Conservation (phyloP, 2,329 filamentous ascomycete species). For the Cryphonectria naterciae region DNA sequence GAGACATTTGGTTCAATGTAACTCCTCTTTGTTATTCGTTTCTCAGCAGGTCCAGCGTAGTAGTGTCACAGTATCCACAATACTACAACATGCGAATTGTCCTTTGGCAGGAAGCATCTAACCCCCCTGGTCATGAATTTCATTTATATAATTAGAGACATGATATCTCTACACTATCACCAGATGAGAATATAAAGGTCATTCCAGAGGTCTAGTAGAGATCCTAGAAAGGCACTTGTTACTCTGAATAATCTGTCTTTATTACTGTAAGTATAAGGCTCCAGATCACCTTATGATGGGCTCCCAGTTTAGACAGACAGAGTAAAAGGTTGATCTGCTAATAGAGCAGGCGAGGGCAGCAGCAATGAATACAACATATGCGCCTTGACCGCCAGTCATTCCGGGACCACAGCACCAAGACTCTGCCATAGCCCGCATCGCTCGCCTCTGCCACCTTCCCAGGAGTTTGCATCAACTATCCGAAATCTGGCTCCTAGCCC, state of each 20-base stretch:
- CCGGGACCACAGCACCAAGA: slow-evolving; percentile 18
- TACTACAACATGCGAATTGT: too few species aligned
- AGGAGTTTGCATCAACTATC: slow-evolving; percentile 45
- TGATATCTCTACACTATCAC: too few species aligned
- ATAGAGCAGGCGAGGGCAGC: neutral
- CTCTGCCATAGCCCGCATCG: slow-evolving; percentile 47
- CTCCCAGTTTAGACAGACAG: neutral
- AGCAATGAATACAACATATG: neutral
- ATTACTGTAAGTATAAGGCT: neutral
- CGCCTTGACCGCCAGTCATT: neutral
- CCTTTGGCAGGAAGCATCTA: too few species aligned
- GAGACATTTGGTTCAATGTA: too few species aligned
- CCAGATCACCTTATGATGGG: neutral
- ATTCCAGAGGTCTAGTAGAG: too few species aligned
- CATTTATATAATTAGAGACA: too few species aligned
- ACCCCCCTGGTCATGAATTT: too few species aligned
- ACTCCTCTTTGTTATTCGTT: too few species aligned
- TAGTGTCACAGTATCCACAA: too few species aligned
- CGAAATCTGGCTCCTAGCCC: slow-evolving; percentile 34
- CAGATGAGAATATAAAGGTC: too few species aligned
- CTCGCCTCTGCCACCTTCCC: slow-evolving; percentile 47
- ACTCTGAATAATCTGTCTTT: neutral
- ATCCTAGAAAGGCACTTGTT: neutral
- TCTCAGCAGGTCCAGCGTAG: too few species aligned
- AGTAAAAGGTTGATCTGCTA: neutral